A percentile compares a stretch with the other conserved stretches of the same genome.
These are phyloP conservation scores for Meripilus lineatus DNA, from an alignment of 1,284 basidiomycete species.

Conservation along the genomic window DNA sequence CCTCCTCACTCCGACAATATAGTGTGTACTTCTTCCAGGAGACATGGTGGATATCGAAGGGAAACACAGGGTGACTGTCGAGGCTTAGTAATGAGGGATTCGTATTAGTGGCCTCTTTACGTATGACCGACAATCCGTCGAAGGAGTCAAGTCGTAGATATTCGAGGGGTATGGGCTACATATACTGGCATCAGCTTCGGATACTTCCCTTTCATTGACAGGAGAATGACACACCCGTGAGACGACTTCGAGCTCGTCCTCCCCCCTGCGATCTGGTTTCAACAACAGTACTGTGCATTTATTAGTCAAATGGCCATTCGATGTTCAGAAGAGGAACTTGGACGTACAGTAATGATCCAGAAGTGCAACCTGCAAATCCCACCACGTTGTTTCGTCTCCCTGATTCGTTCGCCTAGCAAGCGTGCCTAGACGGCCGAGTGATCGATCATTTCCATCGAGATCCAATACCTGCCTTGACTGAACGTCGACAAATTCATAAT, in stretches of 20 bases:
- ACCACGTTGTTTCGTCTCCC: too few relatives aligned
- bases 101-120: conserved; percentile 52
- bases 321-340: neutral
- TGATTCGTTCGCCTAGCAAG: too few relatives aligned
- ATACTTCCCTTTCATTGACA: neutral
- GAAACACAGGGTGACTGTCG: conserved; percentile 52
- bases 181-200: neutral
- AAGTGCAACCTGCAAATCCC: conserved; percentile 61
- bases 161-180: conserved; percentile 69
- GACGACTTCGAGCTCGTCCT: neutral
- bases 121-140: conserved; percentile 47
- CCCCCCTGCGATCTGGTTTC: neutral
- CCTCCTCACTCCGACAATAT: conserved; percentile 52
- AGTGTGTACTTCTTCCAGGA: conserved; percentile 64
- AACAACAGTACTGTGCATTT: neutral
- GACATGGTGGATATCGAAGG: conserved; percentile 72
- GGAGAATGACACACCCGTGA: neutral
- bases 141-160: conserved; percentile 70
- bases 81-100: conserved; percentile 31
- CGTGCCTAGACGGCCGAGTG: too few relatives aligned
- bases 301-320: neutral
- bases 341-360: conserved; percentile 70
- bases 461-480: too few relatives aligned
- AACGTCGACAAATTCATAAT: too few relatives aligned
- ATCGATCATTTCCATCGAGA: too few relatives aligned